These are phyloP conservation scores for Stereocaulon alpinum DNA, from an alignment of 495 filamentous ascomycete species.

Conservation along the genomic window DNA sequence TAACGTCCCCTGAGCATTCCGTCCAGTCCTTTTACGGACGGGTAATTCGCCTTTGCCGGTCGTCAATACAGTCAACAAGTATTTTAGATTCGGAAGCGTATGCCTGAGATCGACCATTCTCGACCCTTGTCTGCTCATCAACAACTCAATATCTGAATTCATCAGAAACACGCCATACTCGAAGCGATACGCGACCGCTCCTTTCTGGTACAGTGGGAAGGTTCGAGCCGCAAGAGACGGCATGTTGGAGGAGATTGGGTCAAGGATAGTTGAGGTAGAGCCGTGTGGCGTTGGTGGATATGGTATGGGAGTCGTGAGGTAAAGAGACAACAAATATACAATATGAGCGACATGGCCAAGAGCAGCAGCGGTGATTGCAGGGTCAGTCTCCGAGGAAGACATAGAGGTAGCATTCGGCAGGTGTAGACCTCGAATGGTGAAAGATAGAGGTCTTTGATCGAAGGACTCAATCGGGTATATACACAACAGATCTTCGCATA, in stretches of 20 bases:
- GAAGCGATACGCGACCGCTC: conserved; percentile 71
- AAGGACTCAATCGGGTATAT: conserved; percentile 74
- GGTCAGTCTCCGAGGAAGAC: conserved; percentile 38
- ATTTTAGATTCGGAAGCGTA: conserved; percentile 87
- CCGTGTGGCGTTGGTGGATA: conserved; percentile 66
- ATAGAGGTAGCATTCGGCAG: conserved; percentile 73
- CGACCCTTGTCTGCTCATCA: conserved; percentile 64
- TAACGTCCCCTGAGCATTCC: conserved; percentile 47
- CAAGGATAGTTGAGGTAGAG: conserved; percentile 66
- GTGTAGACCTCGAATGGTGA: conserved; percentile 62
- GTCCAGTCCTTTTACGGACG: conserved; percentile 64
- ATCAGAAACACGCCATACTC: conserved; percentile 92
- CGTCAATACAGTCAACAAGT: conserved; percentile 76
- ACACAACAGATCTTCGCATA: conserved; percentile 66
- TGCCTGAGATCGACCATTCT: conserved; percentile 77
- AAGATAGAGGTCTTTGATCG: conserved; percentile 51
- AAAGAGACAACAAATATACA: conserved; percentile 67
- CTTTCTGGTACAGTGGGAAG: conserved; percentile 72
- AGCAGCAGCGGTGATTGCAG: conserved; percentile 65
- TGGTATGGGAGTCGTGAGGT: conserved; percentile 66
- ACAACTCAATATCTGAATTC: conserved; percentile 84
- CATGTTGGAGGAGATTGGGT: conserved; percentile 62
- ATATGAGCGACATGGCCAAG: conserved; percentile 75
- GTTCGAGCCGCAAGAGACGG: conserved; percentile 47
- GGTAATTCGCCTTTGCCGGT: conserved; percentile 69